Conservation (phyloP, 805 yeast genomes). For the Crinitomyces ghanaensis region DNA sequence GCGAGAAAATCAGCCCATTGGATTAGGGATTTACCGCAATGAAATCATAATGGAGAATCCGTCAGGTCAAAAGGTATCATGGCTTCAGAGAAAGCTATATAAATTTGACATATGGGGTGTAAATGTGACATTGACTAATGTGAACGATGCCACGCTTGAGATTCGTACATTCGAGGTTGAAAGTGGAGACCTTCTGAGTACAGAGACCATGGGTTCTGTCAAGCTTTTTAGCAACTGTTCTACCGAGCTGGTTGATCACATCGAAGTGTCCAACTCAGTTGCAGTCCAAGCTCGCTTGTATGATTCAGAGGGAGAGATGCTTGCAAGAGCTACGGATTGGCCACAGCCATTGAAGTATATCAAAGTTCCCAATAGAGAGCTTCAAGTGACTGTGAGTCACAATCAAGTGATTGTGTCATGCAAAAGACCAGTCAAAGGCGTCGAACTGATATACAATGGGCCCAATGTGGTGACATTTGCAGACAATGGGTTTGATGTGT, state of each 20-base stretch:
- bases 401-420: slow-evolving; percentile 22
- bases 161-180: slow-evolving; percentile 26
- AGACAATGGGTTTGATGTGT: slow-evolving; percentile 40
- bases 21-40: slow-evolving; percentile 28
- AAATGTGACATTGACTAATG: slow-evolving; percentile 22
- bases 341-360: slow-evolving; percentile 39
- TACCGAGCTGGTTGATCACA: slow-evolving; percentile 22
- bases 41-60: slow-evolving; percentile 9
- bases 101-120: slow-evolving; percentile 34
- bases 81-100: slow-evolving; percentile 20
- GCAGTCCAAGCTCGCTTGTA: slow-evolving; percentile 15
- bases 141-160: slow-evolving; percentile 18
- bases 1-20: slow-evolving; percentile 30
- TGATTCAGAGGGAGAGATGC: slow-evolving; percentile 12
- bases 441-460: slow-evolving; percentile 25
- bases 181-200: slow-evolving; percentile 24
- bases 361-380: slow-evolving; percentile 24
- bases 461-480: slow-evolving; percentile 22
- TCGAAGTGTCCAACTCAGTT: slow-evolving; percentile 9
- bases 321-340: slow-evolving; percentile 35
- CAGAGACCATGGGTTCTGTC: slow-evolving; percentile 3
- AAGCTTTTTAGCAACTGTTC: slow-evolving; percentile 22
- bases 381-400: slow-evolving; percentile 18
- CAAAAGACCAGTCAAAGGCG: slow-evolving; percentile 35
- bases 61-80: slow-evolving; percentile 14